A percentile compares a stretch with the other conserved stretches of the same genome.
Conservation (phyloP, 495 filamentous ascomycete genomes). For the Astrocystis sublimbata region DNA sequence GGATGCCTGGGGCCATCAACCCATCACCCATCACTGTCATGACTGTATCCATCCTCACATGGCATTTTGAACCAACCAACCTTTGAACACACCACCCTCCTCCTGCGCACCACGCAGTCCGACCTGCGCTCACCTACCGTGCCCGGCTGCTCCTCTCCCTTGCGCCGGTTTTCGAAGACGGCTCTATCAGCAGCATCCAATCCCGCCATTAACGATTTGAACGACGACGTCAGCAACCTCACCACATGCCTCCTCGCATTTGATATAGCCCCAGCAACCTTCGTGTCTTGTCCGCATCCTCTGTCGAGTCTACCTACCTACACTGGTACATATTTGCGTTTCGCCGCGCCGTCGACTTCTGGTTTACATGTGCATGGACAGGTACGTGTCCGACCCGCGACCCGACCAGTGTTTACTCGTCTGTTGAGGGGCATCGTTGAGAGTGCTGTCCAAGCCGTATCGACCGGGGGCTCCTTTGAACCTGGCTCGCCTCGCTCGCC, state of each 20-base stretch:
- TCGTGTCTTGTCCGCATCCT: not conserved
- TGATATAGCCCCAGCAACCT: constrained; percentile 13
- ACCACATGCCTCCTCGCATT: constrained; percentile 2
- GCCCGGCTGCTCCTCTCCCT: not conserved
- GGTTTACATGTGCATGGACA: constrained; percentile 21
- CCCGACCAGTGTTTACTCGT: no score
- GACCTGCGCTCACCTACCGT: not conserved
- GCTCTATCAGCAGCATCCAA: constrained; percentile 5
- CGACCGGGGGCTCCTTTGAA: not conserved
- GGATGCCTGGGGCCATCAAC: no score
- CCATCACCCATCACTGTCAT: not conserved
- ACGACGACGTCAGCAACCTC: constrained; percentile 10
- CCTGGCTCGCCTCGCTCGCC: not conserved
- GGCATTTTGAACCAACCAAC: constrained; percentile 23
- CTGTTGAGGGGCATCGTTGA: no score
- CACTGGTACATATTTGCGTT: constrained; percentile 1
- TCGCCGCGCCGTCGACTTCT: not conserved
- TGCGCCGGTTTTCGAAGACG: not conserved
- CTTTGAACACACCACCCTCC: constrained; percentile 19
- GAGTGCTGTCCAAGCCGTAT: not conserved
- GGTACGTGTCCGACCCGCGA: constrained; percentile 14
- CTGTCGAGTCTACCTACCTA: not conserved
- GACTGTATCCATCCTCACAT: constrained; percentile 3
- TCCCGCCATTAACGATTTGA: constrained; percentile 3
- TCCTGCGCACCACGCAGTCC: constrained; percentile 4